Evolutionary conservation across 2,329 filamentous ascomycete species (phyloP).

Genomic region (Trichoderma simmonsii): DNA sequence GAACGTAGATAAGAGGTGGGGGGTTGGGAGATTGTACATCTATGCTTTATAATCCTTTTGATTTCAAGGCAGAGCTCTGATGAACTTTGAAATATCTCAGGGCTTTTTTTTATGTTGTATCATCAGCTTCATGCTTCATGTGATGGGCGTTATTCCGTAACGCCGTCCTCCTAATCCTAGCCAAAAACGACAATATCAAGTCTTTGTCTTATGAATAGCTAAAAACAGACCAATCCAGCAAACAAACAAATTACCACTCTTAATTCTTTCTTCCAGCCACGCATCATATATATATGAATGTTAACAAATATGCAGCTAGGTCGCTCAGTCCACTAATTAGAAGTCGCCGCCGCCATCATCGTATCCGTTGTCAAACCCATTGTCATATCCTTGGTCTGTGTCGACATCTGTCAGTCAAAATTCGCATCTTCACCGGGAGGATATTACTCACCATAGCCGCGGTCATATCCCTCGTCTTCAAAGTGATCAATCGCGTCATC

Average conservation of each 20-base stretch:
- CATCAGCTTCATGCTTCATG: not conserved
- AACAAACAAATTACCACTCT: not conserved
- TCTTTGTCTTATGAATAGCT: conserved; percentile 1
- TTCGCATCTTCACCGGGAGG: not conserved
- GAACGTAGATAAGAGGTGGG: not conserved
- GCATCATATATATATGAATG: not conserved
- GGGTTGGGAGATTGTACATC: not conserved
- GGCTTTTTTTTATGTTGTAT: not conserved
- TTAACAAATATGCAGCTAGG: not conserved
- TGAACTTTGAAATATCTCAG: not conserved
- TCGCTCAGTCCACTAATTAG: not conserved
- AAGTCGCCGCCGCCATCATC: conserved; percentile 19
- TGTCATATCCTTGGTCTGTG: conserved; percentile 31
- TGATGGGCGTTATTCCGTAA: conserved; percentile 1
- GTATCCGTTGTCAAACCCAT: conserved; percentile 23
- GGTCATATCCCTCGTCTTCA: conserved; percentile 54
- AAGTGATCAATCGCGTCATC: conserved; percentile 63
- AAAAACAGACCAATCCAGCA: not conserved
- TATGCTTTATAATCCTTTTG: not conserved
- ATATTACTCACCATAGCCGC: conserved; percentile 40
- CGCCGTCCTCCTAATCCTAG: conserved; percentile 6
- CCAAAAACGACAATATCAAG: not conserved
- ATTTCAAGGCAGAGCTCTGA: not conserved
- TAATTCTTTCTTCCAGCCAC: not conserved
- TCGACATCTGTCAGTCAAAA: not conserved